These are phyloP conservation scores for Prunus davidiana DNA, from an alignment of 306 rosid genomes.

Conservation along the genomic window DNA sequence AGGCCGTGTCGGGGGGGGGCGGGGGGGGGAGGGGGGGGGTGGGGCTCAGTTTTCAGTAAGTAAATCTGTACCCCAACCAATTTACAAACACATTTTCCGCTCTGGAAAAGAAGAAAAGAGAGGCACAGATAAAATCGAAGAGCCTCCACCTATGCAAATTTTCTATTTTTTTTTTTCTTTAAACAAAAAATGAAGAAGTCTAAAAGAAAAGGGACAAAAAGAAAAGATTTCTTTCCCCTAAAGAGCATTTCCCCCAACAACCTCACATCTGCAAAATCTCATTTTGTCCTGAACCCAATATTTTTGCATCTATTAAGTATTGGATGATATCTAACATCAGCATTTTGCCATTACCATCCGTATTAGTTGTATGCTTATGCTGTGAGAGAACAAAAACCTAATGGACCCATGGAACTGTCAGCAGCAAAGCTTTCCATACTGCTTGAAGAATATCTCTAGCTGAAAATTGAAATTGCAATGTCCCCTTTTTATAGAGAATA, in stretches of 20 bases:
- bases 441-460: slow-evolving; percentile 25
- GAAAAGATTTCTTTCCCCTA: slow-evolving; percentile 28
- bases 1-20: too few relatives aligned
- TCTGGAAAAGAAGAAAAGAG: slow-evolving; percentile 27
- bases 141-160: slow-evolving; percentile 59
- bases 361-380: slow-evolving; percentile 35
- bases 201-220: slow-evolving; percentile 18
- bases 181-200: slow-evolving; percentile 12
- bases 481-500: slow-evolving; percentile 28
- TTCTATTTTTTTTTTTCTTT: slow-evolving; percentile 46
- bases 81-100: slow-evolving; percentile 49
- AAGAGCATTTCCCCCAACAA: slow-evolving; percentile 40
- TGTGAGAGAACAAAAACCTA: slow-evolving; percentile 30
- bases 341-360: slow-evolving; percentile 34
- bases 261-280: slow-evolving; percentile 39
- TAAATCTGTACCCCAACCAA: slow-evolving; percentile 74
- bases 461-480: slow-evolving; percentile 24
- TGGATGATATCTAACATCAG: slow-evolving; percentile 28
- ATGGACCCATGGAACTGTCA: slow-evolving; percentile 53
- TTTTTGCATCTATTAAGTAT: slow-evolving; percentile 37
- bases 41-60: slow-evolving; percentile 34
- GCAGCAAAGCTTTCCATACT: slow-evolving; percentile 41
- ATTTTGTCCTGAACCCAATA: slow-evolving; percentile 41
- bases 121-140: slow-evolving; percentile 36
- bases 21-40: too few relatives aligned